phyloP scores from a whole-genome alignment of 768 basidiomycete genomes.

The Dioszegia crocea region DNA sequence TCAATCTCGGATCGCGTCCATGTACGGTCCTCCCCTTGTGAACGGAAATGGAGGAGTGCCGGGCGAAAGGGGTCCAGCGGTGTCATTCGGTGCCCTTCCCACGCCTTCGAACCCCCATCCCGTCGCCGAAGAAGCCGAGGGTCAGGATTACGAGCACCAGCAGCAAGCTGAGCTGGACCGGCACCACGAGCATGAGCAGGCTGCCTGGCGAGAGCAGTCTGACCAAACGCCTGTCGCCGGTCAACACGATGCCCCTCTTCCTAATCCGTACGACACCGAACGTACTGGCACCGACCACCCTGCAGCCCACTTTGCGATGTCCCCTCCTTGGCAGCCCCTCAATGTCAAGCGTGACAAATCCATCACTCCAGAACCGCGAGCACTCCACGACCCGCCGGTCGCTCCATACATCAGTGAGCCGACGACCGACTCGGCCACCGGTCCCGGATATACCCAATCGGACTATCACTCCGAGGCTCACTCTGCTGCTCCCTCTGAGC shows the following conservation, averaged over 20 bases:
- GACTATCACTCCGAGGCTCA: not conserved
- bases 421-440: not conserved
- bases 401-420: not conserved
- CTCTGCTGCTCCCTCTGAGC: not conserved
- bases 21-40: slow-evolving; percentile 1
- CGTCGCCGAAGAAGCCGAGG: slow-evolving; percentile 1
- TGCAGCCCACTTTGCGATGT: not conserved
- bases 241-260: not conserved
- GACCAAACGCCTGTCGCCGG: not conserved
- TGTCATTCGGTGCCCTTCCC: not conserved
- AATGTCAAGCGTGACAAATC: slow-evolving; percentile 25
- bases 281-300: too few species aligned
- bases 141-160: slow-evolving; percentile 38
- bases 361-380: slow-evolving; percentile 12
- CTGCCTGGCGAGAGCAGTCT: slow-evolving; percentile 16
- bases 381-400: slow-evolving; percentile 5
- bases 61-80: not conserved
- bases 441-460: not conserved
- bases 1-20: slow-evolving; percentile 3
- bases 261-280: not conserved
- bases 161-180: slow-evolving; percentile 21
- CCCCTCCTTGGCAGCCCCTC: slow-evolving; percentile 36
- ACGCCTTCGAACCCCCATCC: not conserved
- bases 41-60: not conserved
- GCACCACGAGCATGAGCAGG: slow-evolving; percentile 2